Evolutionary conservation across 2,329 filamentous ascomycete genomes (phyloP).

Genomic region (Botrytis byssoidea): DNA sequence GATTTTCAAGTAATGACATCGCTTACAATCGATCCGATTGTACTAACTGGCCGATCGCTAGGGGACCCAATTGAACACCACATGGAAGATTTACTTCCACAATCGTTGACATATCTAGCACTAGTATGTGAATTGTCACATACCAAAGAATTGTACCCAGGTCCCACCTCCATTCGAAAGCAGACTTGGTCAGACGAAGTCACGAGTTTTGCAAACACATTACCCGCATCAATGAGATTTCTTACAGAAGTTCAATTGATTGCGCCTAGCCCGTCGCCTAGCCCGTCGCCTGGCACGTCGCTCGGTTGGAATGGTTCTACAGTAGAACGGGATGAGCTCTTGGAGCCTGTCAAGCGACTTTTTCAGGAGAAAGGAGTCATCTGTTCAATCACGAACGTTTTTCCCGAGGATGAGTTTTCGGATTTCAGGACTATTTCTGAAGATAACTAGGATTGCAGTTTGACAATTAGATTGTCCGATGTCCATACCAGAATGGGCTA

Average conservation of each 20-base stretch:
- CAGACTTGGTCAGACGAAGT: background rate
- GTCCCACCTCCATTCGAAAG: background rate
- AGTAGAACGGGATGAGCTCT: background rate
- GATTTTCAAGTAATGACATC: background rate
- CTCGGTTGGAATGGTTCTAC: background rate
- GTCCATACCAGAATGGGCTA: background rate
- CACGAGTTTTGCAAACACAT: background rate
- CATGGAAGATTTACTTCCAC: background rate
- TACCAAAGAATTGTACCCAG: background rate
- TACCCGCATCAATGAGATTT: background rate
- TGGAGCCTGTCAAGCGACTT: background rate
- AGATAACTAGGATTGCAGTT: background rate
- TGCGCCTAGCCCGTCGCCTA: background rate
- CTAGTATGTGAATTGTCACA: background rate
- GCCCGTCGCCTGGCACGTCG: rapidly evolving
- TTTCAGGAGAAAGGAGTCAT: background rate
- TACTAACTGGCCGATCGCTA: background rate
- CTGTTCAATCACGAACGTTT: background rate
- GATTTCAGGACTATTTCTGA: background rate
- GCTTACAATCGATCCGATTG: background rate
- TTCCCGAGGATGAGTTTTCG: background rate
- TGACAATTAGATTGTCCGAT: background rate
- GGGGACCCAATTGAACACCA: background rate
- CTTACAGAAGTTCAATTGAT: background rate
- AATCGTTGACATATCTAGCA: background rate